Evolutionary conservation across 2,329 filamentous ascomycete species (phyloP).

Genomic region (Pseudocercospora vitis): DNA sequence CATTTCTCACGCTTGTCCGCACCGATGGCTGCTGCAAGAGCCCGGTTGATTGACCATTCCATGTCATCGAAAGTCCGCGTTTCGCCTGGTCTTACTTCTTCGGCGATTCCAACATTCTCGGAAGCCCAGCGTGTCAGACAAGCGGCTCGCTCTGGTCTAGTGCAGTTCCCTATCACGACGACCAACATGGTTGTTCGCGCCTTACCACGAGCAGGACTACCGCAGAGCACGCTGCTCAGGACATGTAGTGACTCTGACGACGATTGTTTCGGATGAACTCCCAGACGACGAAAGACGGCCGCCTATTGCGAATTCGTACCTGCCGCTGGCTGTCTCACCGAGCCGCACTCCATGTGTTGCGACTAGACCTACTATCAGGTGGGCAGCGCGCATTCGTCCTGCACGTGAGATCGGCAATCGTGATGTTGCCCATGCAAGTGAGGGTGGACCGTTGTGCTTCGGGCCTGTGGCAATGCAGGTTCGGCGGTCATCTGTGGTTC

Average conservation of each 20-base stretch:
- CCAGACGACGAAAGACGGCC: slow-evolving; percentile 13
- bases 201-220: too few relatives aligned
- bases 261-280: not conserved
- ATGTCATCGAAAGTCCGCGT: not conserved
- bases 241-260: not conserved
- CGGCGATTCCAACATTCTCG: not conserved
- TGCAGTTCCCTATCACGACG: too few relatives aligned
- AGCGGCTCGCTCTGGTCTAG: not conserved
- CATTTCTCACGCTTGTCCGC: too few relatives aligned
- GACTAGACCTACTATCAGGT: slow-evolving; percentile 12
- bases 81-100: not conserved
- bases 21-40: not conserved
- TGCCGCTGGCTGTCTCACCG: slow-evolving; percentile 15
- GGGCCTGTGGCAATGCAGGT: slow-evolving; percentile 1
- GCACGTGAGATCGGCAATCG: slow-evolving; percentile 9
- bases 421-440: slow-evolving; percentile 8
- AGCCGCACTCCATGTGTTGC: slow-evolving; percentile 3
- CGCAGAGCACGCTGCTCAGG: too few relatives aligned
- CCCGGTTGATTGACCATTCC: not conserved
- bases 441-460: not conserved
- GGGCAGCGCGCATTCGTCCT: not conserved
- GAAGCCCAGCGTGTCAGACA: not conserved
- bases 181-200: not conserved
- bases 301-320: slow-evolving; percentile 14
- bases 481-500: slow-evolving; percentile 3